Percentiles rank a stretch among this genome's conserved stretches.
Conservation (phyloP, 768 basidiomycete genomes). For the Solioccasus polychromus region DNA sequence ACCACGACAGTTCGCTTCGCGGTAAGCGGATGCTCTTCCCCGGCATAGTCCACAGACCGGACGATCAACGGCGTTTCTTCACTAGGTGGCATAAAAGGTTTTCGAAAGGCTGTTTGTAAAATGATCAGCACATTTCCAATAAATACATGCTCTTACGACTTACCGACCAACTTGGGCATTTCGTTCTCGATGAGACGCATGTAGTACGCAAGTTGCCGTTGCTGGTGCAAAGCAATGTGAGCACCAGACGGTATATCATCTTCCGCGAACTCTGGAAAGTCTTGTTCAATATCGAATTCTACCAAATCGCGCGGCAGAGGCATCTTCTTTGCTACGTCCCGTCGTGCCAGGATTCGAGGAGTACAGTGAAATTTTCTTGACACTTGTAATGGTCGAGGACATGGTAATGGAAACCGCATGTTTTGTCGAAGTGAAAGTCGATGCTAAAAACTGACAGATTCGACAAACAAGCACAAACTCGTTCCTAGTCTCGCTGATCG, state of each 20-base stretch:
- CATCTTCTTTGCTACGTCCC: constrained; percentile 18
- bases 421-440: not conserved
- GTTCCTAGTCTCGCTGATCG: constrained; percentile 3
- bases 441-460: not conserved
- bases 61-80: constrained; percentile 58
- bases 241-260: constrained; percentile 70
- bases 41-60: constrained; percentile 73
- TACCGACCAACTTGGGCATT: constrained; percentile 83
- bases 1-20: constrained; percentile 73
- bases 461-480: constrained; percentile 28
- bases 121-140: constrained; percentile 6
- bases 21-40: constrained; percentile 70
- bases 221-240: constrained; percentile 70
- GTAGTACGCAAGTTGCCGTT: constrained; percentile 72
- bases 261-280: constrained; percentile 26
- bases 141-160: constrained; percentile 18
- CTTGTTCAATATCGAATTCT: constrained; percentile 37
- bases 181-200: constrained; percentile 86
- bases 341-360: constrained; percentile 13
- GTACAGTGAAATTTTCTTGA: constrained; percentile 27
- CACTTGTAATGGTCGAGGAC: constrained; percentile 12
- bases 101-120: constrained; percentile 71
- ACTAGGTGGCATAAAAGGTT: constrained; percentile 72
- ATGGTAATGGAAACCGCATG: constrained; percentile 22
- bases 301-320: constrained; percentile 41